Percentiles rank a stretch among this genome's conserved stretches.
phyloP scores from a whole-genome alignment of 2,329 filamentous ascomycete genomes.

The Cadophora luteo-olivacea region DNA sequence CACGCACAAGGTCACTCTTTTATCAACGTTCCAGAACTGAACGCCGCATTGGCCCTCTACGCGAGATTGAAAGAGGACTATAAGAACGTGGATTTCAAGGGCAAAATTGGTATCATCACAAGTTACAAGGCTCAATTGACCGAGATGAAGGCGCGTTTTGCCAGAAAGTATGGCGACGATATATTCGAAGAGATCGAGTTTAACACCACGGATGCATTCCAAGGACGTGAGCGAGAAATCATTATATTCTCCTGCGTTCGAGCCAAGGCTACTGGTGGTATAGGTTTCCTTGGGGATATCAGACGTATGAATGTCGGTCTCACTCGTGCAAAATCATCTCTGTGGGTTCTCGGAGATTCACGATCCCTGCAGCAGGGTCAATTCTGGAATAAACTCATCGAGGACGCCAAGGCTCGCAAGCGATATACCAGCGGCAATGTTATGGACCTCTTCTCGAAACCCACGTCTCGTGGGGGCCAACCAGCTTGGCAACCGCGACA shows the following conservation, averaged over 20 bases:
- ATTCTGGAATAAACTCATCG: constrained; percentile 88
- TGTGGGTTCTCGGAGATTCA: constrained; percentile 96
- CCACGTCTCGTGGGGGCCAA: constrained; percentile 43
- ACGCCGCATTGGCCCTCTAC: constrained; percentile 86
- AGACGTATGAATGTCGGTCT: constrained; percentile 99
- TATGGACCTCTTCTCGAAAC: constrained; percentile 57
- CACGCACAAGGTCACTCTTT: constrained; percentile 87
- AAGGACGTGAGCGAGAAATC: constrained; percentile 94
- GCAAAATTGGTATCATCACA: constrained; percentile 96
- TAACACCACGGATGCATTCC: constrained; percentile 98
- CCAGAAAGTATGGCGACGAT: constrained; percentile 71
- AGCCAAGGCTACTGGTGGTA: constrained; percentile 89
- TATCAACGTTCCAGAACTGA: constrained; percentile 86
- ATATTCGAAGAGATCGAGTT: constrained; percentile 89
- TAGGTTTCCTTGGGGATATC: constrained; percentile 98
- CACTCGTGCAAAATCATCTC: constrained; percentile 92
- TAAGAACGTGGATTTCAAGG: constrained; percentile 69
- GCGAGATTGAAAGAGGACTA: constrained; percentile 79
- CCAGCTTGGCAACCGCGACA: constrained; percentile 22
- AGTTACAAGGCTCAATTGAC: constrained; percentile 94
- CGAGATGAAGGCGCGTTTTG: constrained; percentile 79
- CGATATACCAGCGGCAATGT: constrained; percentile 77
- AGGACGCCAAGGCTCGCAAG: constrained; percentile 77
- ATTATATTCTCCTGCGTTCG: constrained; percentile 99
- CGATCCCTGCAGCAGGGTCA: constrained; percentile 84